Percentiles rank a stretch among this genome's conserved stretches.
Conservation (phyloP, 148 eudicot genomes). For the Amaranthus palmeri region DNA sequence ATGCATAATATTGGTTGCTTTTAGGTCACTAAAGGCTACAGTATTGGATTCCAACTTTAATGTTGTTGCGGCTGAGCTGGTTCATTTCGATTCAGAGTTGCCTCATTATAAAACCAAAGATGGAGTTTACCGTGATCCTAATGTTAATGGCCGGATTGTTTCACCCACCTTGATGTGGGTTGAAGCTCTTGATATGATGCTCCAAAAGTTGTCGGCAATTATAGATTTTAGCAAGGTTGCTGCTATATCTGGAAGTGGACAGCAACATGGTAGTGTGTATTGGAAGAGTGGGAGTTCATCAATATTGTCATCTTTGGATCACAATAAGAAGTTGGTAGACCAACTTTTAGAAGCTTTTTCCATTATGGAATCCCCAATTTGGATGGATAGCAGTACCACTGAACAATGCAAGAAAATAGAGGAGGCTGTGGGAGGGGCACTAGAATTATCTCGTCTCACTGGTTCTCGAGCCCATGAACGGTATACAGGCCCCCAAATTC, state of each 20-base stretch:
- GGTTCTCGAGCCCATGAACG: constrained; percentile 89
- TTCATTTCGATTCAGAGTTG: constrained; percentile 72
- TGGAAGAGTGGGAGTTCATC: constrained; percentile 68
- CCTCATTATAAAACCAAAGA: constrained; percentile 85
- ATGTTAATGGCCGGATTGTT: constrained; percentile 68
- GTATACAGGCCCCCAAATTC: constrained; percentile 76
- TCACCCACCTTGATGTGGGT: constrained; percentile 92
- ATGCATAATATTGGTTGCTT: not conserved
- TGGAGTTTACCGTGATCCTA: constrained; percentile 71
- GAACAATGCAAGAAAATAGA: constrained; percentile 86
- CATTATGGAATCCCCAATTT: constrained; percentile 64
- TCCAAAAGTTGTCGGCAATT: constrained; percentile 48
- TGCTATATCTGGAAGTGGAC: constrained; percentile 87
- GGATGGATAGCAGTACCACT: constrained; percentile 97
- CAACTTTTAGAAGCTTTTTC: constrained; percentile 72
- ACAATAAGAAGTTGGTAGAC: constrained; percentile 48
- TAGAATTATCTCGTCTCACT: constrained; percentile 66
- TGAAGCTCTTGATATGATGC: constrained; percentile 76
- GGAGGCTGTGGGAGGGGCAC: constrained; percentile 77
- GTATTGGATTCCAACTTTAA: constrained; percentile 63
- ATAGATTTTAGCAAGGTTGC: constrained; percentile 60
- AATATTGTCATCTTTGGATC: constrained; percentile 56
- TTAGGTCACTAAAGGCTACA: constrained; percentile 86
- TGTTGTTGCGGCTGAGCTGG: constrained; percentile 46
- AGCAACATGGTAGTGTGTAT: constrained; percentile 94